Percentiles rank a stretch among this genome's conserved stretches.
phyloP scores from a whole-genome alignment of 768 basidiomycete genomes.

The Inosperma sp. region DNA sequence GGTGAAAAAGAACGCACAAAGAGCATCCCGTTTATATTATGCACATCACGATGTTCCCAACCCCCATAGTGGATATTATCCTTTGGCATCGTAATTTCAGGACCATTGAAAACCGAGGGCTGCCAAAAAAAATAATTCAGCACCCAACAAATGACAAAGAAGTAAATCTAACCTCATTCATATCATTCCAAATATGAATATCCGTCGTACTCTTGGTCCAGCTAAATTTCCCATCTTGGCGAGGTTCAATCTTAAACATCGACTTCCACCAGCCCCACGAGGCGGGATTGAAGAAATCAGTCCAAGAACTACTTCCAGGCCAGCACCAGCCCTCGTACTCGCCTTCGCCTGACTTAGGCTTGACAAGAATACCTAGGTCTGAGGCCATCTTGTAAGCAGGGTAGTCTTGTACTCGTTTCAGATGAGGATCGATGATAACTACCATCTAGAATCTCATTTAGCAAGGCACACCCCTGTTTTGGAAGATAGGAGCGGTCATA shows the following conservation, averaged over 20 bases:
- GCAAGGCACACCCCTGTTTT: neutral
- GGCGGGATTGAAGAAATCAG: conserved; percentile 92
- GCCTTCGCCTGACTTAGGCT: conserved; percentile 69
- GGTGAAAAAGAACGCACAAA: conserved; percentile 45
- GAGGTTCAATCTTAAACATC: conserved; percentile 64
- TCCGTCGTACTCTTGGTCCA: conserved; percentile 79
- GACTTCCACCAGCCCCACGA: conserved; percentile 89
- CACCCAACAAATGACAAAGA: too few species aligned
- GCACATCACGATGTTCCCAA: conserved; percentile 97
- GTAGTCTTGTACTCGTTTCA: conserved; percentile 77
- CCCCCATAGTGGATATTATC: conserved; percentile 80
- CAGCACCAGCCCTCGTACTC: conserved; percentile 99
- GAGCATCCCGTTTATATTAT: conserved; percentile 98
- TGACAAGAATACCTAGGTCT: conserved; percentile 78
- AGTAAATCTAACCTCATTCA: conserved; percentile 78
- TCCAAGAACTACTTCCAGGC: conserved; percentile 95
- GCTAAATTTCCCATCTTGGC: conserved; percentile 54
- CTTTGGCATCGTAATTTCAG: conserved; percentile 77
- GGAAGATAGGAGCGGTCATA: conserved; percentile 27
- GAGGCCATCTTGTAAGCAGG: conserved; percentile 83
- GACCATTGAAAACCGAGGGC: conserved; percentile 99
- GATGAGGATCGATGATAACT: conserved; percentile 93
- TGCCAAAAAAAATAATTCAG: conserved; percentile 11
- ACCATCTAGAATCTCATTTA: conserved; percentile 66
- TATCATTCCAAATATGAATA: conserved; percentile 97